Conservation (phyloP, 495 filamentous ascomycete genomes). For the Haplographium delicatum region DNA sequence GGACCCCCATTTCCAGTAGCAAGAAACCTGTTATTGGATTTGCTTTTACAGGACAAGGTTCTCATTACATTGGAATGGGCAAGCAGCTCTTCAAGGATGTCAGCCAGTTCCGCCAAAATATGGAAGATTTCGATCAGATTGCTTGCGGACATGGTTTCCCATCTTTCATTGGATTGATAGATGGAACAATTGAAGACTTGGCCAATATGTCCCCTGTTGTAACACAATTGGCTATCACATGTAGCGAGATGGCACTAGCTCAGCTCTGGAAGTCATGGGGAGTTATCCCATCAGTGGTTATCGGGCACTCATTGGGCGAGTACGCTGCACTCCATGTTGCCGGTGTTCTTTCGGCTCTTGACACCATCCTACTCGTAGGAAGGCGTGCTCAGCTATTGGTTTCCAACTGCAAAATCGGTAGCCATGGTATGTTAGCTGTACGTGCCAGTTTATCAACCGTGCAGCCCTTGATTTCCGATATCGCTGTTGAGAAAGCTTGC, state of each 20-base stretch:
- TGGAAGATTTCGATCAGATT: conserved; percentile 65
- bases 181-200: conserved; percentile 50
- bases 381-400: conserved; percentile 71
- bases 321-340: conserved; percentile 81
- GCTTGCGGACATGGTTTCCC: conserved; percentile 65
- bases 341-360: conserved; percentile 72
- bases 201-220: conserved; percentile 64
- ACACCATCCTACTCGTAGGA: conserved; percentile 78
- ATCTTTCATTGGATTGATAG: conserved; percentile 61
- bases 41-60: conserved; percentile 67
- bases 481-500: conserved; percentile 46
- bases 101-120: conserved; percentile 58
- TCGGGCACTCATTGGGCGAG: conserved; percentile 86
- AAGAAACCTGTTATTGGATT: conserved; percentile 40
- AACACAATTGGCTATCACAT: conserved; percentile 73
- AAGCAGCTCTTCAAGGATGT: conserved; percentile 61
- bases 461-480: conserved; percentile 31
- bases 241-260: conserved; percentile 79
- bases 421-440: conserved; percentile 64
- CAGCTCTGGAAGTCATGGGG: conserved; percentile 77
- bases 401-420: conserved; percentile 63
- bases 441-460: conserved; percentile 37
- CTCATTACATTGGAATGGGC: conserved; percentile 60
- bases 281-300: conserved; percentile 65
- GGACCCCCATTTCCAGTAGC: conserved; percentile 15